Base-by-base conservation (phyloP, 805 yeast genomes). In the Citeromyces nyonsensis region DNA sequence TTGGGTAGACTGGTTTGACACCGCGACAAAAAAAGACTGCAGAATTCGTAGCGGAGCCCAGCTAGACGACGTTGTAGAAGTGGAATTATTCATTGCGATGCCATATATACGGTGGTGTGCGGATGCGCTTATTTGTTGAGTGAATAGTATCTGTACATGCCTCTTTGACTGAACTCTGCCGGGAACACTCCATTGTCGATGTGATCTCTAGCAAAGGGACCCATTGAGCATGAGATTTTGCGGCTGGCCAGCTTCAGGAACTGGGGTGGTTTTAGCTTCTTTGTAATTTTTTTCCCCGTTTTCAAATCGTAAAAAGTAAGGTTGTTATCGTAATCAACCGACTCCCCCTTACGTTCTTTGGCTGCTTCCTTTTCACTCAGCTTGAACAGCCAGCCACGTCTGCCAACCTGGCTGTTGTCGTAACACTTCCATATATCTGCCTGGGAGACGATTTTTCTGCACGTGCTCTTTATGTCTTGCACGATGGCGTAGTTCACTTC, bases 301-400 rank as follows among this genome's bases (percentile, higher is more conserved):
- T 66, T 61, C 31, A 69, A 54, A 52, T 78, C 84, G 43, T 72
- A 78, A 44, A 61, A 68, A 3, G 72, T 61, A 33, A 73, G 51
- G 40, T 49, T 56, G 36, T 51, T 51, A 35, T 52, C 44, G 39
- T 45, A 48, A 34, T 45, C 48, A 15, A 40, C 30, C 4, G 44
- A 40, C 29, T 47, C 38, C 10, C 48, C 47, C 24, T 39, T 40
- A 26, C 44, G 27, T 24, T 45, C 45, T 29, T 43, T 39, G 22
- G 33, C 30, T 25, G 44, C 33, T 32, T 48, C 49, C 24, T 35
- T 41, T 9, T 42, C 41, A 9, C 40, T 38, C 11, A 58, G 52
- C 44, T 65, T 69, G 50, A 73, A 77, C 11, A 84, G 49, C 94
- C 95, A 84, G 9, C 82, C 75, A 38, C 95, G 62, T 38, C 94